Conservation (phyloP, 2,329 filamentous ascomycete species). For the Stemphylium beticola region DNA sequence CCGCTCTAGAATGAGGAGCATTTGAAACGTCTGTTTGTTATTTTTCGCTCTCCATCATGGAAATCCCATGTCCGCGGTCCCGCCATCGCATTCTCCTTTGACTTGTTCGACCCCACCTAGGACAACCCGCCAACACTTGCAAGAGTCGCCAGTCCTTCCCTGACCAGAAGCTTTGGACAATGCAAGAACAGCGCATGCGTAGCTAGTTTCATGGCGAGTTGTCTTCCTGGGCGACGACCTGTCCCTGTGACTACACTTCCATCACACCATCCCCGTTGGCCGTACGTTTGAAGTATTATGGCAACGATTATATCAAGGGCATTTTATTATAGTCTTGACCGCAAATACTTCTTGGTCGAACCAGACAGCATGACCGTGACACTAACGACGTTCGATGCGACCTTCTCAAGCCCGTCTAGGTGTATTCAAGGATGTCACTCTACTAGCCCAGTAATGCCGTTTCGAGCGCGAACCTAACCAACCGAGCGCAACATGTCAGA, state of each 20-base stretch:
- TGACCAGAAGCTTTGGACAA: slow-evolving; percentile 8
- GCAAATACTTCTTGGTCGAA: too few relatives aligned
- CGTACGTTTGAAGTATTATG: too few relatives aligned
- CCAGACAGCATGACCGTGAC: too few relatives aligned
- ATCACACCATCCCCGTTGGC: not conserved
- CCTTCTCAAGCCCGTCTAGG: too few relatives aligned
- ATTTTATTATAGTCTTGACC: too few relatives aligned
- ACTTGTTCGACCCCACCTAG: slow-evolving; percentile 3
- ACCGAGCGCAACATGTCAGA: too few relatives aligned
- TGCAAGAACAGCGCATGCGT: slow-evolving; percentile 14
- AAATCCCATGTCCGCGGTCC: not conserved
- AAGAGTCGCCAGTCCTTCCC: not conserved
- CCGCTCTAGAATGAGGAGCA: not conserved
- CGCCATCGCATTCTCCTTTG: not conserved
- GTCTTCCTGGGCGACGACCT: slow-evolving; percentile 2
- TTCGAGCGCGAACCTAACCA: too few relatives aligned
- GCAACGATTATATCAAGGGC: too few relatives aligned
- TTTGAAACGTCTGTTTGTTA: not conserved
- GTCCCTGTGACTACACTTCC: not conserved
- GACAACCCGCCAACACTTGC: slow-evolving; percentile 2
- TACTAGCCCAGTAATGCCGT: too few relatives aligned
- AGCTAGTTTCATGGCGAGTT: not conserved
- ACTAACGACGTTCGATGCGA: too few relatives aligned
- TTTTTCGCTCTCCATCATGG: not conserved
- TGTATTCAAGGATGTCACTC: too few relatives aligned